Evolutionary conservation across 2,329 filamentous ascomycete genomes (phyloP), one percentile per base, ranked within the genome.

Genomic region (Trichophyton equinum): DNA sequence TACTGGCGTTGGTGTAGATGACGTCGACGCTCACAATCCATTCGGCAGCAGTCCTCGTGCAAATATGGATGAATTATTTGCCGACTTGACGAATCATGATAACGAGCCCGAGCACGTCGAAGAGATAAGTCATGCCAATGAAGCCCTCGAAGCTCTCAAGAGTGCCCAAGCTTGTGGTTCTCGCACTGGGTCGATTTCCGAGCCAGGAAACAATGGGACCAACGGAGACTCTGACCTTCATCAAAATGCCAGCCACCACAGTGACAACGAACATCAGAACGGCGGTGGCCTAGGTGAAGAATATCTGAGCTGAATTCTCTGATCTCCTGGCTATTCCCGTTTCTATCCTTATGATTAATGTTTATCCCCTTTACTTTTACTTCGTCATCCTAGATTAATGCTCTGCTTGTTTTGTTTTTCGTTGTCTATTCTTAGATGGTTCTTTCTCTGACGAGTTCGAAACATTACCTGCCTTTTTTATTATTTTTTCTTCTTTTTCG

Each of bases 111-210:
- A 57, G 55, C 55, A 40, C n/a, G 64, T 67, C 55, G 70, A 69
- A 66, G 69, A 77, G 59, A 75, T 76, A 30, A 74, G 73, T n/a
- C 76, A 78, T 65, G 76, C 75, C 6, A 77, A 75, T 46, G 76
- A 78, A 64, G 76, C 76, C 3, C 66, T 78, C 20, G 76, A 78
- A 61, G 73, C 69, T 22, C 70, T 77, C 13, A 71, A 62, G 33
- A 66, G 74, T 61, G 75, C 72, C 27, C 72, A 72, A 62, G 73
- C 73, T 47, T 70, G 68, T 18, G 70, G 70, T 27, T 73, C 72
- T 49, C 67, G 67, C 46, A 68, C 70, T 25, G 66, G 67, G 5
- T 69, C 71, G n/a, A 61, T 68, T 15, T 64, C 64, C 8, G 59
- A 44, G 49, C 53, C 61, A 25, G 58, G 44, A 20, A 62, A 63